These are phyloP conservation scores for Xanthoceras sorbifolium DNA, from an alignment of 345 rosid genomes.

Conservation along the genomic window DNA sequence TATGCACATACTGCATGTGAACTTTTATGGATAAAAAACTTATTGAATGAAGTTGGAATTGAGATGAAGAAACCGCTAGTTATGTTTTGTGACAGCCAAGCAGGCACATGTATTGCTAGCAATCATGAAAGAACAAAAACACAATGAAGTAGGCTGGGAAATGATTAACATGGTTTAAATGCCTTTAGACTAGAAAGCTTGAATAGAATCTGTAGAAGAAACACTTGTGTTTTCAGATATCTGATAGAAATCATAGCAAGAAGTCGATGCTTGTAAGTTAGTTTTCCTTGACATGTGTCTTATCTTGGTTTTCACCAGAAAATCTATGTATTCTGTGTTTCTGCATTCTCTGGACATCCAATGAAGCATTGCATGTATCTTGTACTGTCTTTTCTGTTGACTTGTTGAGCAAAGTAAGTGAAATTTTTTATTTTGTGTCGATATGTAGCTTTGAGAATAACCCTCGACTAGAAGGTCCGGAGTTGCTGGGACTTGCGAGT, in stretches of 20 bases:
- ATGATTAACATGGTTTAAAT: background rate
- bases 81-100: no score
- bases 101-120: no score
- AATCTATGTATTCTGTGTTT: background rate
- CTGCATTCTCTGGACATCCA: background rate
- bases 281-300: background rate
- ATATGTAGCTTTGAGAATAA: constrained; percentile 81
- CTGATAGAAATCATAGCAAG: background rate
- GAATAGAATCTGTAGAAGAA: background rate
- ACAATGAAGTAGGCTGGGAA: background rate
- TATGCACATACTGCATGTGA: no score
- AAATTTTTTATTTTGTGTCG: background rate
- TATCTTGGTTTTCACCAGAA: background rate
- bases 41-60: no score
- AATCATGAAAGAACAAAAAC: no score
- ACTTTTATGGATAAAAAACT: no score
- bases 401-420: constrained; percentile 6
- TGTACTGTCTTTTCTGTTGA: background rate
- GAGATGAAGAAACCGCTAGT: no score
- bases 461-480: constrained; percentile 90
- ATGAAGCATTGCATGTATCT: background rate
- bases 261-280: constrained; percentile 1
- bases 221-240: background rate
- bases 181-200: background rate
- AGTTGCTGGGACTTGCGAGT: constrained; percentile 83